These are phyloP conservation scores for Pseudopediastrum boryanum DNA, from an alignment of 139 green algal genomes.

Conservation along the genomic window DNA sequence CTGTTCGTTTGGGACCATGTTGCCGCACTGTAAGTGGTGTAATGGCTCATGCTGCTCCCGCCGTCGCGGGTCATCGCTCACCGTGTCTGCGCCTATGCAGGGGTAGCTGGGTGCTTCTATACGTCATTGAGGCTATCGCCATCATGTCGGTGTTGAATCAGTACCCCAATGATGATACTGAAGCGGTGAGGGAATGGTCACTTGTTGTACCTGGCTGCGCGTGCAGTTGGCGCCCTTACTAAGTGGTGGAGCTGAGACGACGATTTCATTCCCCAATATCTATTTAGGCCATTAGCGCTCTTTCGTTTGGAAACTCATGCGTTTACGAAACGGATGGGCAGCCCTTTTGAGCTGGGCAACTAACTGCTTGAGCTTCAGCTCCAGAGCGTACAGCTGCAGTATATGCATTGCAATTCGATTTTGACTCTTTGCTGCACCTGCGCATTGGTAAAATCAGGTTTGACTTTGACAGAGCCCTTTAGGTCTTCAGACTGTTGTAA, in stretches of 20 bases:
- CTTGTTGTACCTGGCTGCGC: background rate
- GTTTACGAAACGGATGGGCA: too few species aligned
- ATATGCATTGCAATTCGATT: too few species aligned
- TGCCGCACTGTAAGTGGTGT: conserved; percentile 41
- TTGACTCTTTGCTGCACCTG: too few species aligned
- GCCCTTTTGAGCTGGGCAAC: too few species aligned
- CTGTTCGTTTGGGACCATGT: conserved; percentile 68
- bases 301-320: too few species aligned
- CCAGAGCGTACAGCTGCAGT: too few species aligned
- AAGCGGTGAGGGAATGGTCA: conserved; percentile 33
- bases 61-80: background rate
- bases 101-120: conserved; percentile 62
- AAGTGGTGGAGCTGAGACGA: background rate
- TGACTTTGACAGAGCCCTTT: too few species aligned
- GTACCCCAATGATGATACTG: conserved; percentile 39
- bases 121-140: conserved; percentile 64
- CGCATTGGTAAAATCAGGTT: too few species aligned
- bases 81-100: conserved; percentile 35
- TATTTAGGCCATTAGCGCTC: too few species aligned
- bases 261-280: background rate
- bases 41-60: background rate
- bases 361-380: too few species aligned
- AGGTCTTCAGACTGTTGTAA: too few species aligned
- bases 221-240: background rate
- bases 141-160: conserved; percentile 60